Percentiles rank a stretch among this genome's conserved stretches.
Conservation (phyloP, 2,329 filamentous ascomycete species). For the Colletotrichum nymphaeae region DNA sequence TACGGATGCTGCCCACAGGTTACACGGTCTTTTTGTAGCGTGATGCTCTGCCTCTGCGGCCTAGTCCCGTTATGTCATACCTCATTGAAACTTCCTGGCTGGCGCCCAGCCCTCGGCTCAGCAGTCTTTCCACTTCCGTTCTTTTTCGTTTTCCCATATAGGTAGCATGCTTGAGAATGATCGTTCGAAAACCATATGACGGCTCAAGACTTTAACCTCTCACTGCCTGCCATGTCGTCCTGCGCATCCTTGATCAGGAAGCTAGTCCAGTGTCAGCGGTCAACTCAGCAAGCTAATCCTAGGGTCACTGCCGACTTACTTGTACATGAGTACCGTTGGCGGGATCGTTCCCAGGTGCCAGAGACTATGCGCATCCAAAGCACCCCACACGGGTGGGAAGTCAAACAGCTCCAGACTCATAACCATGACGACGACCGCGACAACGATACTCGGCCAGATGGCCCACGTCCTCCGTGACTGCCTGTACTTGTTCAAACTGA, state of each 20-base stretch:
- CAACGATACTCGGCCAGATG: constrained; percentile 88
- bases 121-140: too few relatives aligned
- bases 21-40: background rate
- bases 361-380: constrained; percentile 91
- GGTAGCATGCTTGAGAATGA: too few relatives aligned
- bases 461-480: constrained; percentile 82
- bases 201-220: constrained; percentile 78
- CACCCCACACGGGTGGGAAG: constrained; percentile 85
- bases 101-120: background rate
- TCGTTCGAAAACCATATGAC: too few relatives aligned
- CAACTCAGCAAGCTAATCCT: background rate
- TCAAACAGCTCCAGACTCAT: constrained; percentile 98
- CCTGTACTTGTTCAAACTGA: constrained; percentile 80
- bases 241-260: constrained; percentile 88
- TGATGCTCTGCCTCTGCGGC: background rate
- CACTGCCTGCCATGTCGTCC: constrained; percentile 78
- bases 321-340: constrained; percentile 92
- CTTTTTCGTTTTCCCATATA: background rate
- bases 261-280: constrained; percentile 56
- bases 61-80: background rate
- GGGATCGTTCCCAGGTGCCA: constrained; percentile 96
- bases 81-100: background rate
- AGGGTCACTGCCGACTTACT: constrained; percentile 68
- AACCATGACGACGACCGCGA: constrained; percentile 89
- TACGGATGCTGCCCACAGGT: background rate